Evolutionary conservation across 176 grass and related monocot genomes (phyloP).

Genomic region (Oryza nivara): DNA sequence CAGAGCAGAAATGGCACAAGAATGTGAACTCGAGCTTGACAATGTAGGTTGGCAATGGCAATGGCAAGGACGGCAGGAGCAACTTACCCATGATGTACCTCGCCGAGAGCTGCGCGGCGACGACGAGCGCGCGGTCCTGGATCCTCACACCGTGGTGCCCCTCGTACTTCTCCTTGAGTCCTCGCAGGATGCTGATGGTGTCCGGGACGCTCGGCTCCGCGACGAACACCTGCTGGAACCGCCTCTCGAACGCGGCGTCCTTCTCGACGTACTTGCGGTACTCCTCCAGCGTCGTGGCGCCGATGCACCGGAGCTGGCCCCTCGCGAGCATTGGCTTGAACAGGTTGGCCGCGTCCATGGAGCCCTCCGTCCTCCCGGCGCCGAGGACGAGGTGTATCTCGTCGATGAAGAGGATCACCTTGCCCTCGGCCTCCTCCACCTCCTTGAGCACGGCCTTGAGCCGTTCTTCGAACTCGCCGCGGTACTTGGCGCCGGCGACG

Average conservation of each 20-base stretch:
- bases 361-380: slow-evolving; percentile 71
- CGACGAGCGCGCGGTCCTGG: slow-evolving; percentile 68
- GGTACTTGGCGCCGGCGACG: slow-evolving; percentile 82
- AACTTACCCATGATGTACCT: slow-evolving; percentile 78
- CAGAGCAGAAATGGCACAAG: neutral
- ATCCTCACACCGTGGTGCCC: slow-evolving; percentile 81
- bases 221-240: slow-evolving; percentile 85
- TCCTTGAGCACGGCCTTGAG: slow-evolving; percentile 85
- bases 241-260: slow-evolving; percentile 76
- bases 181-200: slow-evolving; percentile 72
- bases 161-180: slow-evolving; percentile 86
- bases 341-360: slow-evolving; percentile 85
- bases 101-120: slow-evolving; percentile 72
- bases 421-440: slow-evolving; percentile 71
- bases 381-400: slow-evolving; percentile 88
- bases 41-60: neutral
- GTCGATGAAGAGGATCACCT: slow-evolving; percentile 90
- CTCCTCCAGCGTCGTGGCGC: slow-evolving; percentile 82
- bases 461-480: slow-evolving; percentile 84
- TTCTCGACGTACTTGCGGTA: slow-evolving; percentile 90
- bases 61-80: neutral
- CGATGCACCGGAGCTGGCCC: slow-evolving; percentile 81
- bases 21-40: neutral
- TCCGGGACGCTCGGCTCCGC: slow-evolving; percentile 75
- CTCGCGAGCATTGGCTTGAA: slow-evolving; percentile 90